Base-by-base conservation (phyloP, 2,329 filamentous ascomycete species). In the Trichoderma oligosporum region DNA sequence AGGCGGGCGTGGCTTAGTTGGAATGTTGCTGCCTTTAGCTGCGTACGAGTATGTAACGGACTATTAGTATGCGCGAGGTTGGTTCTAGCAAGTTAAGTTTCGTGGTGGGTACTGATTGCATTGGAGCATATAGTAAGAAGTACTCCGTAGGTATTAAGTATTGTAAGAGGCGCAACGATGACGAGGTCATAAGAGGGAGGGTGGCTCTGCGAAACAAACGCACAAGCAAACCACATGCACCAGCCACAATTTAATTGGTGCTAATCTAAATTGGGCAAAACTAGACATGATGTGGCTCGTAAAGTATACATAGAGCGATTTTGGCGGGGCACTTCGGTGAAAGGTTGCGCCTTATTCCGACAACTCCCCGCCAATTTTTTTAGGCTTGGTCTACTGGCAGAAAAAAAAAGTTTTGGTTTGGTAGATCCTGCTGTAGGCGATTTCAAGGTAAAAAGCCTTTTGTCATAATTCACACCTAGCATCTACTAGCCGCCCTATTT, bases 111-210 rank as follows among this genome's bases (percentile, higher is more conserved):
- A 42, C 42, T 25, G 57, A 46, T 47, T 56, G 52, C 56, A 55
- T 58, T 24, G 53, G 54, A 45, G 49, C 42, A 49, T 57, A 35
- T 24, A 45, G 35, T n/a, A n/a, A n/a, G n/a, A n/a, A n/a, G n/a
- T n/a, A n/a, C n/a, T n/a, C n/a, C n/a, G n/a, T n/a, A n/a, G n/a
- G n/a, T n/a, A n/a, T n/a, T n/a, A n/a, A n/a, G n/a, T n/a, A n/a
- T n/a, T n/a, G n/a, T n/a, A n/a, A 56, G 62, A 66, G 64, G 63
- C 64, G 64, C 62, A 65, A 67, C 61, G 61, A 67, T 66, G 65
- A 66, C 63, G 65, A 66, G 63, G 64, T 56, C 46, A 18, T 46
- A 31, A 3, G 29, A 11, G 6, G 27, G 27, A 11, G 6, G 27
- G 27, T n/a, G n/a, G n/a, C 45, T 16, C 51, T 45, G 41, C 51